Evolutionary conservation across 192 early-diverging fungal genomes (phyloP), one percentile per base, ranked within the genome.

Genomic region (Coemansia sp.): DNA sequence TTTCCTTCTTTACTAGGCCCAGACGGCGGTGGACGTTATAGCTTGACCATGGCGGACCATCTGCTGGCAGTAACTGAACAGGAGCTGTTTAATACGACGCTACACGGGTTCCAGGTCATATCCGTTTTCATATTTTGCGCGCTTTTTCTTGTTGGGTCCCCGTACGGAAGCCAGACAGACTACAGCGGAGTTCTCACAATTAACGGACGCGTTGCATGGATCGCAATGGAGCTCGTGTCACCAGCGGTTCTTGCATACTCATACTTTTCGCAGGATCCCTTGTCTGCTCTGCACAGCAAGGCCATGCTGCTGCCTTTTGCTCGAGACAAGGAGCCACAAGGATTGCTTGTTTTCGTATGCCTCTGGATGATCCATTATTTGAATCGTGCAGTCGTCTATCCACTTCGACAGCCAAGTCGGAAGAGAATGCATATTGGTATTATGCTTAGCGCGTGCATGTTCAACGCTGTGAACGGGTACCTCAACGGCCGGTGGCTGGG

Each of bases 401-500:
- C 84, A 54, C 64, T 77, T 26, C 64, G 76, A 11, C 72, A 72
- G 56, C 57, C 67, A 11, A 70, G 66, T 3, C 75, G 84, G 18
- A 76, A 76, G 21, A 79, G 72, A n/a, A 81, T 85, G 84, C 72
- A 73, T 42, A 1, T 72, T 41, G 72, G 70, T 4, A 77, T 81
- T 9, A 68, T 77, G 61, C 65, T 85, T 4, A 50, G 58, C 6
- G 79, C 78, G 6, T 52, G 67, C 10, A 2, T 70, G 9, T 85
- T 85, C 68, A 85, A 85, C 47, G 9, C 58, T 4, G 13, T 85
- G 16, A 85, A 85, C 63, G 84, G 75, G 15, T 85, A 76, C 41
- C 62, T 78, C 42, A 81, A 81, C 61, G 84, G 78, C 23, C 75
- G 71, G n/a, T 81, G 75, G 75, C 63, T 81, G 32, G 52, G 64